These are phyloP conservation scores for Prunus dulcis DNA, from an alignment of 306 rosid genomes.

Conservation along the genomic window DNA sequence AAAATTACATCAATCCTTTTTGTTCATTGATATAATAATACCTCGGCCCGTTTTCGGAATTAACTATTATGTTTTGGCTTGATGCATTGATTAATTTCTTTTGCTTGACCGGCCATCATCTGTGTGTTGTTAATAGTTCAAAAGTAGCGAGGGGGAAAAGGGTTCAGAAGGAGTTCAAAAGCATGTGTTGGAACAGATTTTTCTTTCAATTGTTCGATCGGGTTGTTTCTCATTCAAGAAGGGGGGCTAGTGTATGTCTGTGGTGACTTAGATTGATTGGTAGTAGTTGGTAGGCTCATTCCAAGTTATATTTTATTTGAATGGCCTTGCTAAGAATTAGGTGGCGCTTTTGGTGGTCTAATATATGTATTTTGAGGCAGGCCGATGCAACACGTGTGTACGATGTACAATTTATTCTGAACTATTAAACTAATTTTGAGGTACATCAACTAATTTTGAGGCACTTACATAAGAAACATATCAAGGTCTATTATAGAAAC, in stretches of 20 bases:
- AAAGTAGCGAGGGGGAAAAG: not conserved
- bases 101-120: too few species aligned
- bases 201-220: not conserved
- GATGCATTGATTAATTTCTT: not conserved
- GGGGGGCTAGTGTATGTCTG: not conserved
- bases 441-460: too few species aligned
- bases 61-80: not conserved
- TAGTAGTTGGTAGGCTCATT: not conserved
- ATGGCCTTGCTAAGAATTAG: not conserved
- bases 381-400: too few species aligned
- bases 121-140: not conserved
- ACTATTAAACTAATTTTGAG: too few species aligned
- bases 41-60: not conserved
- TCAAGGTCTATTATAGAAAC: too few species aligned
- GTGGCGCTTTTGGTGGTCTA: not conserved
- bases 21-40: not conserved
- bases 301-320: not conserved
- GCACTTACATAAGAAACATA: too few species aligned
- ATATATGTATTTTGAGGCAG: not conserved
- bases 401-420: too few species aligned
- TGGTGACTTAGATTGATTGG: not conserved
- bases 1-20: not conserved
- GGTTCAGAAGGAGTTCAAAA: too few species aligned
- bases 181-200: not conserved
- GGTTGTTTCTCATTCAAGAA: not conserved